Evolutionary conservation across 2,329 filamentous ascomycete genomes (phyloP), one percentile per base, ranked within the genome.

Genomic region (Ustilaginoidea virens): DNA sequence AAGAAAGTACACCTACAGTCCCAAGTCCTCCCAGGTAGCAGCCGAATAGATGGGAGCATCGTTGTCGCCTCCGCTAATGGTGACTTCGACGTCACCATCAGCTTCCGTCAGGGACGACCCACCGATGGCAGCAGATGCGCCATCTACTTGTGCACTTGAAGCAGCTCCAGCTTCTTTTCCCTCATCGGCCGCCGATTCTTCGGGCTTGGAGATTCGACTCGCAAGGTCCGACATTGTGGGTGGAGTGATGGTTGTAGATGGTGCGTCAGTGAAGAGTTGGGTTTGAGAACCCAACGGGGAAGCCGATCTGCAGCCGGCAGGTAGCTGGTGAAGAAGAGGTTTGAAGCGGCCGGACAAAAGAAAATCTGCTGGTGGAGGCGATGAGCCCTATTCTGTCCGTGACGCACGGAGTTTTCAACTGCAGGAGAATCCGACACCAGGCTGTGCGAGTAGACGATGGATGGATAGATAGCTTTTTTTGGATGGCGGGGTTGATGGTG

Each of bases 41-140:
- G 23, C 23, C 3, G 34, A 33, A 20, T 36, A 36, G 5, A 36
- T 36, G 5, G 20, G 34, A 11, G 26, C 24, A 19, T 31, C 28
- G 8, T 27, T 31, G 19, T 31, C 34, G 11, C 13, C 31, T 2
- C 23, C 31, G n/a, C 19, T 31, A 22, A 36, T 28, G 12, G 29
- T 26, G n/a, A 36, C 34, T 25, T 33, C 31, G 11, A 35, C 28
- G 17, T 36, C 34, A 12, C 34, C 31, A n/a, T 33, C 31, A 3
- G 28, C 34, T 25, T 33, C 31, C 2, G 25, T 23, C 16, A 33
- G 21, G 14, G 25, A 23, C 6, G 31, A 31, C 23, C 34, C 34
- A 7, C 31, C 31, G 16, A 36, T 29, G 11, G 34, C 16, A 16
- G 23, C 28, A 15, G 26, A 33, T 17, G 34, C 31, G 12, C 34